These are phyloP conservation scores for Teratosphaeria pseudoeucalypti DNA, from an alignment of 2,329 filamentous ascomycete genomes.

Conservation along the genomic window DNA sequence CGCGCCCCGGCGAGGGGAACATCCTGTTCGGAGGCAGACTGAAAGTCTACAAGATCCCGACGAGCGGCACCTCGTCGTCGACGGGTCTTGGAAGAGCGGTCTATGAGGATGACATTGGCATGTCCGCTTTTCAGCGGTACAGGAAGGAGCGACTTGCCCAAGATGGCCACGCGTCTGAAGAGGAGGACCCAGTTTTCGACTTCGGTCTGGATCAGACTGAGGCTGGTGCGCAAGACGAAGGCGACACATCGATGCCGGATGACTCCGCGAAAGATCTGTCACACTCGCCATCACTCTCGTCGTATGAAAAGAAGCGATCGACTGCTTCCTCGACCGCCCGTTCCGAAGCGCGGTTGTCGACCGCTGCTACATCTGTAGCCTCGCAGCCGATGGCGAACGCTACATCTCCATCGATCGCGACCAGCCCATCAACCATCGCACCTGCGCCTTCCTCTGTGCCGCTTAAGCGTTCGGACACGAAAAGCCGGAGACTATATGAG, in stretches of 20 bases:
- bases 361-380: constrained; percentile 78
- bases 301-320: constrained; percentile 66
- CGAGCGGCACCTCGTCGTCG: constrained; percentile 28
- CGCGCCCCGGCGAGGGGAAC: constrained; percentile 79
- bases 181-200: constrained; percentile 21
- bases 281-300: constrained; percentile 46
- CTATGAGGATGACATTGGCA: constrained; percentile 77
- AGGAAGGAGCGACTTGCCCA: constrained; percentile 44
- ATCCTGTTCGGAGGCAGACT: constrained; percentile 89
- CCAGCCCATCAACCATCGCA: constrained; percentile 49
- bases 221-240: constrained; percentile 30
- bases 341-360: constrained; percentile 63
- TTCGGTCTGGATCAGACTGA: constrained; percentile 24
- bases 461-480: constrained; percentile 56
- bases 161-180: constrained; percentile 23
- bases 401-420: constrained; percentile 25
- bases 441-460: constrained; percentile 25
- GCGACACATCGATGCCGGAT: constrained; percentile 33
- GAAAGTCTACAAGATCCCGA: constrained; percentile 81
- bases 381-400: constrained; percentile 49
- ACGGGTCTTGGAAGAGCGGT: constrained; percentile 56
- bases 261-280: constrained; percentile 30
- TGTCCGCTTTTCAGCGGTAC: constrained; percentile 75
- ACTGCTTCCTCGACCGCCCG: constrained; percentile 72
- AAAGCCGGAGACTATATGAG: constrained; percentile 70